Evolutionary conservation across 1,284 basidiomycete species (phyloP), one percentile per base, ranked within the genome.

Genomic region (Cutaneotrichosporon sp.): DNA sequence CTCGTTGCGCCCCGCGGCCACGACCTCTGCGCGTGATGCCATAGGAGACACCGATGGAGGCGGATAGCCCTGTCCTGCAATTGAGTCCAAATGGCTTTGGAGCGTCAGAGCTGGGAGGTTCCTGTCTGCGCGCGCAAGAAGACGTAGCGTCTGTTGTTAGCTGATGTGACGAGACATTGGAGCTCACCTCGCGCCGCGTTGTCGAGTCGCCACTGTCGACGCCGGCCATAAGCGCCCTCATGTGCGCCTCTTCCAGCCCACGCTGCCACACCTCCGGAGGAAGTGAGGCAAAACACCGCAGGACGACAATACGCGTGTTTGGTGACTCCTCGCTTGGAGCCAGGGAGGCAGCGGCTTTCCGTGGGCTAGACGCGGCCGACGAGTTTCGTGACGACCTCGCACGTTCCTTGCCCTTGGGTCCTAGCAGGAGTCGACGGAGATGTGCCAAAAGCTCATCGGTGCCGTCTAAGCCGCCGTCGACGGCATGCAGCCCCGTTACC

Each of bases 171-270:
- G 9, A n/a, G 30, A 1, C 23, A 10, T 21, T 5, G 8, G 2
- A 18, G 55, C 69, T 45, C 51, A 74, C 72, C 39, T 55, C 49
- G 33, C 61, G 52, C 17, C 73, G 64, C 8, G 72, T 57, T 4
- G 57, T 66, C 22, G 55, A 46, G 46, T 75, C 73, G 0, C 26
- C 17, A 46, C 63, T 63, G 35, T 73, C 61, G 3, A 73, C 52
- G 3, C 70, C 73, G 21, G 63, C 56, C 68, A 74, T 71, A 18
- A 75, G 54, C 8, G 58, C 49, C 0, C 49, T 51, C 72, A 75
- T 73, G 41, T 66, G 64, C 3, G 15, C 48, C 34, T 72, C 65
- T 2, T 56, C 64, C 12, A 75, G 49, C 1, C 53, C 54, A 0
- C 55, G 55, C 42, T 66, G 68, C 69, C 67, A 70, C 5, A 52